Conservation (phyloP, 75 land plant species). For the Adiantum capillusveneris region DNA sequence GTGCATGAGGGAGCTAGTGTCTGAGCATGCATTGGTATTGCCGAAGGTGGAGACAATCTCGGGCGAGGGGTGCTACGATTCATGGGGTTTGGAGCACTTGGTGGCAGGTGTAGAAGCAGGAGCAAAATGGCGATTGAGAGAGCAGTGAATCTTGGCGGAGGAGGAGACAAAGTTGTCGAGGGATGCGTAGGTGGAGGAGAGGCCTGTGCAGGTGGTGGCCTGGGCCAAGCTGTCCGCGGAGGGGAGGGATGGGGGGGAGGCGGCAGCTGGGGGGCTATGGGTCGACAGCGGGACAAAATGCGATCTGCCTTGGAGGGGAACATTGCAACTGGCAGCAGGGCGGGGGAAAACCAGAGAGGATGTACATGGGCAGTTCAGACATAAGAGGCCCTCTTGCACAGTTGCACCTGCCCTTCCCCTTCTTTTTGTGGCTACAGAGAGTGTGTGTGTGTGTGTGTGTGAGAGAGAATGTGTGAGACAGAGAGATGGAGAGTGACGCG, state of each 20-base stretch:
- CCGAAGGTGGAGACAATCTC: slow-evolving; percentile 2
- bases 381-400: too few species aligned
- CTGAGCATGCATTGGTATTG: slow-evolving; percentile 1
- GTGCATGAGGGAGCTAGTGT: slow-evolving; percentile 6
- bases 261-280: slow-evolving; percentile 64
- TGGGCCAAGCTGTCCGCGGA: background rate
- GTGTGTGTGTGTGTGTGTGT: too few species aligned
- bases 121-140: background rate
- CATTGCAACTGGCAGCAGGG: too few species aligned
- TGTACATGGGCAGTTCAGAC: too few species aligned
- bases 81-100: background rate
- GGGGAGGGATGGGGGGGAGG: slow-evolving; percentile 9
- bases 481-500: too few species aligned
- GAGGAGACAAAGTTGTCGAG: background rate
- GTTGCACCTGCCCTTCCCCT: too few species aligned
- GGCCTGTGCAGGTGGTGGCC: background rate
- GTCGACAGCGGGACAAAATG: slow-evolving; percentile 48
- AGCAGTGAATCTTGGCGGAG: background rate
- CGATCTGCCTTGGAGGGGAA: slow-evolving; percentile 24
- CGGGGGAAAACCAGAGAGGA: too few species aligned
- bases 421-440: too few species aligned
- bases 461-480: too few species aligned
- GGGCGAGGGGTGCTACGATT: background rate
- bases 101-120: background rate
- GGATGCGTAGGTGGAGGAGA: background rate